Conservation (phyloP, 2,329 filamentous ascomycete species). For the Phialemoniopsis sp. region DNA sequence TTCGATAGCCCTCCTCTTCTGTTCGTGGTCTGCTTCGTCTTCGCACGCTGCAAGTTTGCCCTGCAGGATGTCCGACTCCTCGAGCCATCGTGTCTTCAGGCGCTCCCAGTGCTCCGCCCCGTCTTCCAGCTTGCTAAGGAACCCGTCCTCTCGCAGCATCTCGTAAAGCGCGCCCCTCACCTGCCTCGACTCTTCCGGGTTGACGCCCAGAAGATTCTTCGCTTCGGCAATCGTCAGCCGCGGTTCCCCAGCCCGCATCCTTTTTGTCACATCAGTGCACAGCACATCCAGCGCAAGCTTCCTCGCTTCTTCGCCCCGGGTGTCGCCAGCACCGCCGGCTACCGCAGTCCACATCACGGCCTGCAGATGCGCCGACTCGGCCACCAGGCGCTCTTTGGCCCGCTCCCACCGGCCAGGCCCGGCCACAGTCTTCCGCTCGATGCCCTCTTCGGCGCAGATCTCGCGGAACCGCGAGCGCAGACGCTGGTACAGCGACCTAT, state of each 20-base stretch:
- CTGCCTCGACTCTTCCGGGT: conserved; percentile 45
- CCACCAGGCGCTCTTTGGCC: conserved; percentile 63
- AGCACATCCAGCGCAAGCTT: conserved; percentile 72
- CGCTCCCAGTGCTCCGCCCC: conserved; percentile 68
- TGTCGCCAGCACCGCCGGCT: not conserved
- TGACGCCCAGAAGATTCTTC: conserved; percentile 53
- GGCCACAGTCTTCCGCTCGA: conserved; percentile 73
- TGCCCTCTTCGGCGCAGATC: conserved; percentile 63
- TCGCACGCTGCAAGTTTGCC: conserved; percentile 46
- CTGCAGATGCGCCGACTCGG: conserved; percentile 60
- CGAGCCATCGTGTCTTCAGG: conserved; percentile 66
- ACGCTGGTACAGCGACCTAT: conserved; percentile 58
- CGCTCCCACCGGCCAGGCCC: conserved; percentile 71
- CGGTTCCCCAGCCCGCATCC: conserved; percentile 59
- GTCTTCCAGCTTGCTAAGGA: conserved; percentile 70
- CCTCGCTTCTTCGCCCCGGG: conserved; percentile 48
- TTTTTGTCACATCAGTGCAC: conserved; percentile 77
- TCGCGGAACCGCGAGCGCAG: conserved; percentile 63
- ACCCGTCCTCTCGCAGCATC: conserved; percentile 60
- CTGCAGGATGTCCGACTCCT: conserved; percentile 49
- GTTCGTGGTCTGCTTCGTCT: conserved; percentile 45
- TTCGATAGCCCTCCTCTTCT: conserved; percentile 63
- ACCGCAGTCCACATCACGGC: conserved; percentile 53
- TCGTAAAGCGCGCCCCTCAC: conserved; percentile 63
- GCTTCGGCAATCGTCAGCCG: conserved; percentile 72